These are phyloP conservation scores for Aspergillus costaricaensis DNA, from an alignment of 2,329 filamentous ascomycete genomes.

Conservation along the genomic window DNA sequence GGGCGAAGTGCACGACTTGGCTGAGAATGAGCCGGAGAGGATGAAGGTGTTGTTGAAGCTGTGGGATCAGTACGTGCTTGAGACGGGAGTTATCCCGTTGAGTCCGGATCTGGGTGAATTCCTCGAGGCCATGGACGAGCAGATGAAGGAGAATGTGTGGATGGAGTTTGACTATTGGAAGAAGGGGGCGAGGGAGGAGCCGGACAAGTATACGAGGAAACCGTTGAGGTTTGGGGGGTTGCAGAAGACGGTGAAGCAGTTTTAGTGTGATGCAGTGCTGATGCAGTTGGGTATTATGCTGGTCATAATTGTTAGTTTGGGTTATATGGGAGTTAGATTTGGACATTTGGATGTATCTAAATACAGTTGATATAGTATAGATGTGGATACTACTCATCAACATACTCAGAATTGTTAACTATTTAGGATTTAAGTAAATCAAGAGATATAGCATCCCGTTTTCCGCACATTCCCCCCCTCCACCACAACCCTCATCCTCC, in stretches of 20 bases:
- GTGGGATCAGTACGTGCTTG: constrained; percentile 61
- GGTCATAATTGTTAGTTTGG: too few relatives aligned
- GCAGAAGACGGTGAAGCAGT: constrained; percentile 38
- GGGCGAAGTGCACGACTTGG: constrained; percentile 53
- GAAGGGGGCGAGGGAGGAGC: constrained; percentile 53
- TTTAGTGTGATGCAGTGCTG: constrained; percentile 18
- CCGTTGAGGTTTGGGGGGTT: constrained; percentile 31
- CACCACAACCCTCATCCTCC: constrained; percentile 19
- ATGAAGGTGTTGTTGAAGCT: constrained; percentile 53
- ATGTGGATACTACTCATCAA: too few relatives aligned
- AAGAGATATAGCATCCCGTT: neutral
- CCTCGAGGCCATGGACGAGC: constrained; percentile 62
- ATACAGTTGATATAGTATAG: too few relatives aligned
- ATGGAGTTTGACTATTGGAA: constrained; percentile 69
- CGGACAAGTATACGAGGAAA: constrained; percentile 46
- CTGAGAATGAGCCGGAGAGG: constrained; percentile 44
- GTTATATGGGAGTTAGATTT: too few relatives aligned
- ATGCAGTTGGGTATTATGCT: too few relatives aligned
- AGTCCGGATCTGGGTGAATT: constrained; percentile 60
- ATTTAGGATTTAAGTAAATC: too few relatives aligned
- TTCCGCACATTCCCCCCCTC: constrained; percentile 28
- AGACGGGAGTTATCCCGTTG: constrained; percentile 62
- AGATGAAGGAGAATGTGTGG: constrained; percentile 67
- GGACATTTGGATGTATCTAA: too few relatives aligned
- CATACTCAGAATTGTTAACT: too few relatives aligned